These are phyloP conservation scores for Pyricularia sp. DNA, from an alignment of 2,329 filamentous ascomycete species.

Conservation along the genomic window DNA sequence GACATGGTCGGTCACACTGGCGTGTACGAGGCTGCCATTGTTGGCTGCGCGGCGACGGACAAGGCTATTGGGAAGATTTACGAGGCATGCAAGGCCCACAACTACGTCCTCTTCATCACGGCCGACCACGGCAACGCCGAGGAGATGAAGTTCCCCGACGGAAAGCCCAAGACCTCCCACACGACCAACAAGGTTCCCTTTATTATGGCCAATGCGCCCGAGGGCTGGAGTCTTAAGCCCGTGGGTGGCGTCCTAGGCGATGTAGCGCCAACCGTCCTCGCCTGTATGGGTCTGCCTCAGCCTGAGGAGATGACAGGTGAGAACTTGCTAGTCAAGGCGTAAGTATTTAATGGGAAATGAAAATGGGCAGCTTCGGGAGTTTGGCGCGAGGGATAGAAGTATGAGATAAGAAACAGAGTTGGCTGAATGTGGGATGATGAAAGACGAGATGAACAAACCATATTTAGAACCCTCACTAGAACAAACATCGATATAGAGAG, in stretches of 20 bases:
- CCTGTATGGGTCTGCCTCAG: constrained; percentile 79
- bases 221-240: constrained; percentile 77
- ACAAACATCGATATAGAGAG: background rate
- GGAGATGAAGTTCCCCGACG: constrained; percentile 95
- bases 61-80: constrained; percentile 87
- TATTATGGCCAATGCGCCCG: constrained; percentile 92
- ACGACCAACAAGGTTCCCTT: constrained; percentile 97
- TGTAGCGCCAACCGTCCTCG: constrained; percentile 87
- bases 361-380: background rate
- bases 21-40: constrained; percentile 85
- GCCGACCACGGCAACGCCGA: constrained; percentile 96
- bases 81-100: constrained; percentile 85
- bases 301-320: constrained; percentile 85
- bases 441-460: background rate
- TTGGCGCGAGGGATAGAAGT: background rate
- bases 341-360: constrained; percentile 5
- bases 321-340: constrained; percentile 69
- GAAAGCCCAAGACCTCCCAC: constrained; percentile 95
- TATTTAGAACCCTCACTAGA: background rate
- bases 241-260: constrained; percentile 85
- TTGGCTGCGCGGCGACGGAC: constrained; percentile 77
- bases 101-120: constrained; percentile 90
- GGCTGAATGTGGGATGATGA: background rate
- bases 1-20: constrained; percentile 99
- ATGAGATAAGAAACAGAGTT: background rate